Evolutionary conservation across 176 grass and related monocot genomes (phyloP), one percentile per base, ranked within the genome.

Genomic region (Triticum monococcum): DNA sequence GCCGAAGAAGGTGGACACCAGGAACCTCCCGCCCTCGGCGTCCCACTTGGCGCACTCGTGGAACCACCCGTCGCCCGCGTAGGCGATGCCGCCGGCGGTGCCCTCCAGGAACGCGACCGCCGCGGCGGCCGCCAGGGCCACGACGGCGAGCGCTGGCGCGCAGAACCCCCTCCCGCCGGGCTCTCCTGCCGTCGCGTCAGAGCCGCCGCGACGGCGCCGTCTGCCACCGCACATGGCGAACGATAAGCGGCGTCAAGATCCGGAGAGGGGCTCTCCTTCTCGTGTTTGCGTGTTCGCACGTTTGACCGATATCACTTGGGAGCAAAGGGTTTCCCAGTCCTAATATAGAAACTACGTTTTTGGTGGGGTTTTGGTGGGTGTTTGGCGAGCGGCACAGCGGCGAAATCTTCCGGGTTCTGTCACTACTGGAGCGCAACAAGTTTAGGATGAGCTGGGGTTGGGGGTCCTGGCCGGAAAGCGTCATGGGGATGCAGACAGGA

Each of bases 41-140:
- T 96, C 96, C 96, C 93, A 98, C 90, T 98, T 98, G 90, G 93
- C 92, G 91, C 96, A 98, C 86, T 98, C 93, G 79, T 91, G 93
- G 82, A 91, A 1, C 96, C 96, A 98, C 56, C 89, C 79, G 9
- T 57, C 24, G 41, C 91, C 87, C 26, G 48, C 48, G 70, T 96
- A 96, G 7, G 79, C 70, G 31, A 95, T 79, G 38, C 91, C 93
- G 14, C 79, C 36, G 60, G 88, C 71, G 43, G 95, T 87, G 79
- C 75, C 77, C 85, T 98, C 96, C 32, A 96, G 92, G 68, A 95
- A 91, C 59, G 86, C 79, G 67, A 98, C 88, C 74, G 72, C 78
- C 45, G 88, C 88, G 60, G 91, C 48, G 60, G 82, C 88, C 24
- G 90, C 88, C 79, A 98, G 64, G 48, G 85, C 37, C 88, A 88